A percentile compares a stretch with the other conserved stretches of the same genome.
Conservation (phyloP, 2,329 filamentous ascomycete genomes). For the Nigrospora oryzae region DNA sequence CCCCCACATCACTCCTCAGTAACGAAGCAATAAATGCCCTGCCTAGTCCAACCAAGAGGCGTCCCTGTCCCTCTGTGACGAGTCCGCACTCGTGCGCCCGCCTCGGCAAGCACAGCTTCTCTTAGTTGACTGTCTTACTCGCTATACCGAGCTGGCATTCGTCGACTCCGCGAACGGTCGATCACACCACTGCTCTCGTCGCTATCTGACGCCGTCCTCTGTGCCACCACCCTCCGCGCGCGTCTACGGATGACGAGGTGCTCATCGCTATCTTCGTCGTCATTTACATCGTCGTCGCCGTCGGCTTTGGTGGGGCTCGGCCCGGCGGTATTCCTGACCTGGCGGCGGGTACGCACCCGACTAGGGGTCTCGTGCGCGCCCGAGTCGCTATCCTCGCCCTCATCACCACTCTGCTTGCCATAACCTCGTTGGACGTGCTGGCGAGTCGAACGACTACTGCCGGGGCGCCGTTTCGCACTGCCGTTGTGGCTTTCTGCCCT, state of each 20-base stretch:
- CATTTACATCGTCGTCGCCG: constrained; percentile 9
- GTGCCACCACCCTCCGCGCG: not conserved
- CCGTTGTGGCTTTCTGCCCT: not conserved
- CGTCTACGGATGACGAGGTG: not conserved
- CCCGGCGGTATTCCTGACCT: constrained; percentile 6
- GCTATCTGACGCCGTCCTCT: not conserved
- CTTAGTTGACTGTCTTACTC: not conserved
- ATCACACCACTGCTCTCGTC: not conserved
- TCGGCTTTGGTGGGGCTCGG: constrained; percentile 9
- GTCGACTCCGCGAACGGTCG: not conserved
- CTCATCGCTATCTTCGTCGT: constrained; percentile 6
- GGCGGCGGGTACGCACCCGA: constrained; percentile 11
- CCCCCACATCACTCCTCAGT: no score
- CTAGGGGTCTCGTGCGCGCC: constrained; percentile 6
- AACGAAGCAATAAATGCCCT: no score
- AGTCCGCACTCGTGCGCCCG: not conserved
- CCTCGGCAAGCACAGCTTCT: not conserved
- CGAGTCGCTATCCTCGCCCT: constrained; percentile 5
- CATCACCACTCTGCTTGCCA: not conserved
- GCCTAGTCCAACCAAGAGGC: no score
- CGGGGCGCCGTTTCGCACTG: not conserved
- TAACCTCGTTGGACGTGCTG: not conserved
- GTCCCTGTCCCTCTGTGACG: no score
- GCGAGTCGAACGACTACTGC: not conserved
- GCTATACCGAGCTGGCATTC: not conserved